A percentile compares a stretch with the other conserved stretches of the same genome.
phyloP scores from a whole-genome alignment of 176 grass and related monocot genomes.

The Musa beccarii region DNA sequence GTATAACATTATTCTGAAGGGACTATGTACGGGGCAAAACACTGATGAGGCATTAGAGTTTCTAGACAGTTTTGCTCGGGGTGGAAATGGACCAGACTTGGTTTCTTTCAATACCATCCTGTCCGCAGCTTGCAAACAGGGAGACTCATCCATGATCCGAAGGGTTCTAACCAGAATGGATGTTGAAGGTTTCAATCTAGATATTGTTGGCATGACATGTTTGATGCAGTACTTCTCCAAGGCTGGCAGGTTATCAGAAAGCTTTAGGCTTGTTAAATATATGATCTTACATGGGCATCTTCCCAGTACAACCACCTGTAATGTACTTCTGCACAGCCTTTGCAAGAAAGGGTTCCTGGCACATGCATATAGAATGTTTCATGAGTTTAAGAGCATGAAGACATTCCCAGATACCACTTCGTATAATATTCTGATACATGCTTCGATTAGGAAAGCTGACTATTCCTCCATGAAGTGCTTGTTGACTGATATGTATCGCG shows the following conservation, averaged over 20 bases:
- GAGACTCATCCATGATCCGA: slow-evolving; percentile 18
- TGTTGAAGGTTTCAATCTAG: slow-evolving; percentile 17
- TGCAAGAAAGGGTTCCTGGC: slow-evolving; percentile 18
- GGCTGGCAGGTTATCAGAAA: slow-evolving; percentile 9
- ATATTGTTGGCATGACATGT: slow-evolving; percentile 19
- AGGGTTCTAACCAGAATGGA: slow-evolving; percentile 23
- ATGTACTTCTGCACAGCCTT: slow-evolving; percentile 23
- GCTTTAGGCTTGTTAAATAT: slow-evolving; percentile 19
- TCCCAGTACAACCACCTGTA: slow-evolving; percentile 18
- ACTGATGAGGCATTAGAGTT: slow-evolving; percentile 8
- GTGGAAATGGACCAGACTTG: slow-evolving; percentile 13
- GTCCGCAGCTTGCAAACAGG: slow-evolving; percentile 21
- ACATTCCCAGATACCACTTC: slow-evolving; percentile 17
- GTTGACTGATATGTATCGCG: slow-evolving; percentile 14
- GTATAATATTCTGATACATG: slow-evolving; percentile 33
- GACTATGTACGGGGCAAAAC: neutral
- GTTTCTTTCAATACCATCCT: slow-evolving; percentile 23
- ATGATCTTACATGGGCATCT: slow-evolving; percentile 19
- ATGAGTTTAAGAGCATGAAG: slow-evolving; percentile 10
- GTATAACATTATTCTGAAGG: slow-evolving; percentile 17
- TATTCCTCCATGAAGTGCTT: slow-evolving; percentile 1
- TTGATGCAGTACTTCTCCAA: slow-evolving; percentile 22
- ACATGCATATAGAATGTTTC: slow-evolving; percentile 16
- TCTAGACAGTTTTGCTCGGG: slow-evolving; percentile 1
- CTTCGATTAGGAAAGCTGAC: slow-evolving; percentile 18